A percentile compares a stretch with the other conserved stretches of the same genome.
These are phyloP conservation scores for Quambalaria eucalypti DNA, from an alignment of 1,284 basidiomycete species.

Conservation along the genomic window DNA sequence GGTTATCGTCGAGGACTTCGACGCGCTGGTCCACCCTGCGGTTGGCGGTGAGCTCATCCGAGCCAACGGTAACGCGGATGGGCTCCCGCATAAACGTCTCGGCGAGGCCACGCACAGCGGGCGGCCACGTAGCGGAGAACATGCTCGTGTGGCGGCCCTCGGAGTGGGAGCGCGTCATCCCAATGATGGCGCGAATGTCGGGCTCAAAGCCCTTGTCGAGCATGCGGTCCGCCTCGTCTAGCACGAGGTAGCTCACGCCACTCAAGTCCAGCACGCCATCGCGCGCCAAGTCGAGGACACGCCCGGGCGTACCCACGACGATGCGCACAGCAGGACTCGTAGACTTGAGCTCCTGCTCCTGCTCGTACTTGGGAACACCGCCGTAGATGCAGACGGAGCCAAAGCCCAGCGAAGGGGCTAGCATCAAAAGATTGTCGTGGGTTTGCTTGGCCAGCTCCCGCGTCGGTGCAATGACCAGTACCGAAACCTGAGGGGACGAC, in stretches of 20 bases:
- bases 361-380: constrained; percentile 77
- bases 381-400: constrained; percentile 81
- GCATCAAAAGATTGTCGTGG: constrained; percentile 68
- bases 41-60: constrained; percentile 89
- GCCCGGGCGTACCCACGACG: constrained; percentile 87
- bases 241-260: constrained; percentile 78
- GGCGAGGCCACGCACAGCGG: constrained; percentile 86
- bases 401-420: constrained; percentile 70
- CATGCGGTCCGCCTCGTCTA: constrained; percentile 98
- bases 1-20: constrained; percentile 78
- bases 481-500: constrained; percentile 54
- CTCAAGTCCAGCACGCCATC: constrained; percentile 62
- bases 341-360: constrained; percentile 56
- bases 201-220: constrained; percentile 98
- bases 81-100: constrained; percentile 78
- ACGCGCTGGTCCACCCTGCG: constrained; percentile 69
- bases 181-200: constrained; percentile 87
- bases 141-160: constrained; percentile 48
- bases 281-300: constrained; percentile 80
- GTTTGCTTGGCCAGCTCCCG: constrained; percentile 91
- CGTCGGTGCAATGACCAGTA: constrained; percentile 83
- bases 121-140: constrained; percentile 95
- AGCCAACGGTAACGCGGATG: constrained; percentile 84
- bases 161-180: constrained; percentile 56
- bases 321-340: constrained; percentile 57